These are phyloP conservation scores for Cryptosporidium ryanae DNA, from an alignment of 169 alveolate genomes.

Conservation along the genomic window DNA sequence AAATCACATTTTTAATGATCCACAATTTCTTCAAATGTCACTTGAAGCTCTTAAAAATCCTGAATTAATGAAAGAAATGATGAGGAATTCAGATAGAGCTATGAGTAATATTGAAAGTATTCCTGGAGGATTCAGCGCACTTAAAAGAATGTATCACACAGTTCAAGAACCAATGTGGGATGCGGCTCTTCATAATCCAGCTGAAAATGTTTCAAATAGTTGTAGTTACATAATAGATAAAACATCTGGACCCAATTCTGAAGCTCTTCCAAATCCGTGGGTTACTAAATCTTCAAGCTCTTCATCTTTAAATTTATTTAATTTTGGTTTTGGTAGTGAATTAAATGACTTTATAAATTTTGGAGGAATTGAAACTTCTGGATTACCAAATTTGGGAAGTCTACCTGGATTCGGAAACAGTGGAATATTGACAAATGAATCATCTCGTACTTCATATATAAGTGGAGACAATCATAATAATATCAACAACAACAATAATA, in stretches of 20 bases:
- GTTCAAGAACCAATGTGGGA: conserved; percentile 83
- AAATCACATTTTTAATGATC: conserved; percentile 78
- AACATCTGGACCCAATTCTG: conserved; percentile 73
- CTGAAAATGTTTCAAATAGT: not conserved
- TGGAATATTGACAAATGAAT: not conserved
- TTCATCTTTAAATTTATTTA: not conserved
- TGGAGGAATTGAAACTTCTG: not conserved
- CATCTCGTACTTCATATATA: not conserved
- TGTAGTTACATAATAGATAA: conserved; percentile 53
- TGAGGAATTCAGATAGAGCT: conserved; percentile 81
- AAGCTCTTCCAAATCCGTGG: conserved; percentile 77
- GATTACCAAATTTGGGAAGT: not conserved
- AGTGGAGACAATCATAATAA: not conserved
- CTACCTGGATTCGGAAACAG: not conserved
- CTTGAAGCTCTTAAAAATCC: conserved; percentile 79
- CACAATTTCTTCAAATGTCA: conserved; percentile 79
- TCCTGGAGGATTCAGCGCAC: conserved; percentile 83
- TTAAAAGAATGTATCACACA: conserved; percentile 78
- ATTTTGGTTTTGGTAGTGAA: not conserved
- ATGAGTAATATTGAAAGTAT: conserved; percentile 80
- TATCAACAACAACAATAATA: not conserved
- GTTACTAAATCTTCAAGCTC: not conserved
- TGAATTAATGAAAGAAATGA: conserved; percentile 80
- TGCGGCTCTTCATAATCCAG: conserved; percentile 75
- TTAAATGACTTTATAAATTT: not conserved